phyloP scores from a whole-genome alignment of 306 rosid genomes.

The Inga oerstediana region DNA sequence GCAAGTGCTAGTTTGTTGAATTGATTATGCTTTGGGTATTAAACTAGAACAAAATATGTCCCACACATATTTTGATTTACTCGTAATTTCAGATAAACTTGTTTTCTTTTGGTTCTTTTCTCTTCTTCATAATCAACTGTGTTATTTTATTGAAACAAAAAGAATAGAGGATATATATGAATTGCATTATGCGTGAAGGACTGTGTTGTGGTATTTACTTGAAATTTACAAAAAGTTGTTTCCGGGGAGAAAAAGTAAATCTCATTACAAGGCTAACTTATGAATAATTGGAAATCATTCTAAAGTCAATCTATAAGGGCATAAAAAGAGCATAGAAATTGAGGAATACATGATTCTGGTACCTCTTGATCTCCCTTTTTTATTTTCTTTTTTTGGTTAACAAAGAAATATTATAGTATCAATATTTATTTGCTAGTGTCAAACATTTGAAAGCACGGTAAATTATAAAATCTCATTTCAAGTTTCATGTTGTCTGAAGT shows the following conservation, averaged over 20 bases:
- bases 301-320: not conserved
- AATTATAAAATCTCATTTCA: not conserved
- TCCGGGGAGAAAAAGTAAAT: not conserved
- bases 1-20: not conserved
- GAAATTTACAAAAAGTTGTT: not conserved
- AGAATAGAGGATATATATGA: not conserved
- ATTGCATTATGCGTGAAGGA: not conserved
- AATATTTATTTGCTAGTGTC: not conserved
- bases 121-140: not conserved
- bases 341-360: not conserved
- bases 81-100: not conserved
- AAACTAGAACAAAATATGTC: not conserved
- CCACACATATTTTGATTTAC: not conserved
- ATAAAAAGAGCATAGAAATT: not conserved
- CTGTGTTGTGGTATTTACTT: not conserved
- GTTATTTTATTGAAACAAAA: not conserved
- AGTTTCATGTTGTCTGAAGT: slow-evolving; percentile 4
- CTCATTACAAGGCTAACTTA: not conserved
- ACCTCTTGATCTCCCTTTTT: not conserved
- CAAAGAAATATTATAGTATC: not conserved
- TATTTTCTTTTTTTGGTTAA: not conserved
- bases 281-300: not conserved
- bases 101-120: not conserved
- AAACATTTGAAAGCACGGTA: not conserved
- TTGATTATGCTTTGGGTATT: not conserved